These are phyloP conservation scores for Penicillium steckii DNA, from an alignment of 495 filamentous ascomycete species.

Conservation along the genomic window DNA sequence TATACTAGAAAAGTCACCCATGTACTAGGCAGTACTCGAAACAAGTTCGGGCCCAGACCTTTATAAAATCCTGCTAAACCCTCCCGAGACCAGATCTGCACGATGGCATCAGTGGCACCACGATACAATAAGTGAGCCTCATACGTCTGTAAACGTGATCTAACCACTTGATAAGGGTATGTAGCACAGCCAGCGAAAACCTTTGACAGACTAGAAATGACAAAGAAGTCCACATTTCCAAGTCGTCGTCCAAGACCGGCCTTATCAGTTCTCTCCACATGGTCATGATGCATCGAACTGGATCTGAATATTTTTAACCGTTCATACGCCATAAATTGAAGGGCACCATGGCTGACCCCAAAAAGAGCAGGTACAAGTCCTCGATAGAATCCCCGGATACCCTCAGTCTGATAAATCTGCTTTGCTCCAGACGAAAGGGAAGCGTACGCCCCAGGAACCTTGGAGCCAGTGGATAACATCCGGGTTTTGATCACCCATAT, in stretches of 20 bases:
- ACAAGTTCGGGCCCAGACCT: slow-evolving; percentile 81
- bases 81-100: slow-evolving; percentile 73
- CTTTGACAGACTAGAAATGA: slow-evolving; percentile 79
- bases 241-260: slow-evolving; percentile 37
- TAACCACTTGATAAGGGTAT: slow-evolving; percentile 91
- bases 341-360: slow-evolving; percentile 90
- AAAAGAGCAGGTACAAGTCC: slow-evolving; percentile 80
- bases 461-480: slow-evolving; percentile 81
- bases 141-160: slow-evolving; percentile 85
- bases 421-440: slow-evolving; percentile 66
- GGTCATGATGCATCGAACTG: not conserved
- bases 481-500: slow-evolving; percentile 99
- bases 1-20: slow-evolving; percentile 99
- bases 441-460: slow-evolving; percentile 76
- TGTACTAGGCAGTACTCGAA: slow-evolving; percentile 88
- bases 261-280: slow-evolving; percentile 1
- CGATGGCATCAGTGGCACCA: slow-evolving; percentile 67
- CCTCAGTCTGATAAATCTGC: slow-evolving; percentile 66
- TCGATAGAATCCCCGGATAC: slow-evolving; percentile 75
- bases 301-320: slow-evolving; percentile 66
- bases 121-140: slow-evolving; percentile 64
- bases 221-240: slow-evolving; percentile 72
- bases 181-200: slow-evolving; percentile 81
- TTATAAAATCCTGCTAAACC: slow-evolving; percentile 88
- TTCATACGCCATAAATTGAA: slow-evolving; percentile 97